A percentile compares a stretch with the other conserved stretches of the same genome.
These are phyloP conservation scores for Aureobasidium melanogenum DNA, from an alignment of 2,329 filamentous ascomycete species.

Conservation along the genomic window DNA sequence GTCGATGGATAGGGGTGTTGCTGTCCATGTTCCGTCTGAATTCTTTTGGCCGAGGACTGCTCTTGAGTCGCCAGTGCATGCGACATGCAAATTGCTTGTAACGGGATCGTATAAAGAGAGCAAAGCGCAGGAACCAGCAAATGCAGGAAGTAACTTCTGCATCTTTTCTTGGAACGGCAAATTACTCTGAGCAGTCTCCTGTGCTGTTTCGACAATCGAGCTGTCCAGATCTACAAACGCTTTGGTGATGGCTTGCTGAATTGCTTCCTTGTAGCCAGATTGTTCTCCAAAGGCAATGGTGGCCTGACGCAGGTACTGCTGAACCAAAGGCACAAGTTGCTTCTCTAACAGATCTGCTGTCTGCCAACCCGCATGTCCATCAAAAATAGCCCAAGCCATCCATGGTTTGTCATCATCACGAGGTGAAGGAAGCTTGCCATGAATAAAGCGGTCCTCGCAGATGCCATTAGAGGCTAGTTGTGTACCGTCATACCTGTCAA, in stretches of 20 bases:
- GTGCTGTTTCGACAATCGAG: slow-evolving; percentile 22
- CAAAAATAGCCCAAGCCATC: slow-evolving; percentile 32
- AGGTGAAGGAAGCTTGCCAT: neutral
- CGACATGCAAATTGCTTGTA: slow-evolving; percentile 48
- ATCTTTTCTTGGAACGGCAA: neutral
- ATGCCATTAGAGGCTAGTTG: slow-evolving; percentile 8
- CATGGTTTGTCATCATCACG: slow-evolving; percentile 14
- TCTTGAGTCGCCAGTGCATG: slow-evolving; percentile 59
- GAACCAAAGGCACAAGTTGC: slow-evolving; percentile 18
- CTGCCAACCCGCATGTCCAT: slow-evolving; percentile 31
- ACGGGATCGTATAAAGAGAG: slow-evolving; percentile 53
- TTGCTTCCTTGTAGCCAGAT: slow-evolving; percentile 19
- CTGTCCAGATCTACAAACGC: slow-evolving; percentile 34
- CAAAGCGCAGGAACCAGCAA: slow-evolving; percentile 54
- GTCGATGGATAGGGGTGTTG: slow-evolving; percentile 51
- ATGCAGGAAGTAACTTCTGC: slow-evolving; percentile 28
- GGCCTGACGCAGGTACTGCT: slow-evolving; percentile 14
- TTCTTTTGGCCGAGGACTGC: slow-evolving; percentile 51
- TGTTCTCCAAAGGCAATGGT: slow-evolving; percentile 18
- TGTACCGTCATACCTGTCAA: neutral
- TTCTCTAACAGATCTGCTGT: slow-evolving; percentile 22
- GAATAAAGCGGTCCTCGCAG: slow-evolving; percentile 7
- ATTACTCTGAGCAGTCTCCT: neutral
- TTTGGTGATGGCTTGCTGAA: slow-evolving; percentile 29
- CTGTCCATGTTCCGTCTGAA: slow-evolving; percentile 38